Conservation (phyloP, 352 stramenopile genomes). For the Phytophthora sp. region DNA sequence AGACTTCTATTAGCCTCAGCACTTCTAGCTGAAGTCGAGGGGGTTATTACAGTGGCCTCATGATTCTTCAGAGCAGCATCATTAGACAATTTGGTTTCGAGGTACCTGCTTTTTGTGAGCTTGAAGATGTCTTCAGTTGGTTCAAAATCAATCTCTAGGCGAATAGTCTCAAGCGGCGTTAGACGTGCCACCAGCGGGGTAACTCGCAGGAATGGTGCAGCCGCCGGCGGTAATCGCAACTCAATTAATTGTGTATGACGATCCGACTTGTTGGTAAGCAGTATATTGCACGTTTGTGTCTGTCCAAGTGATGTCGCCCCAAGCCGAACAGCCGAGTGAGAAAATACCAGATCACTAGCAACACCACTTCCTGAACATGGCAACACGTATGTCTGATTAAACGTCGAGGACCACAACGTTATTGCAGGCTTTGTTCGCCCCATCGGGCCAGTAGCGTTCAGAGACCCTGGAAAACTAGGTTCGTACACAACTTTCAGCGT, state of each 20-base stretch:
- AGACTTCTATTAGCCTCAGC: slow-evolving; percentile 15
- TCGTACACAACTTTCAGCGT: slow-evolving; percentile 37
- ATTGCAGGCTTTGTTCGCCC: slow-evolving; percentile 18
- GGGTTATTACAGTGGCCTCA: not conserved
- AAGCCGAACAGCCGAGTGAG: slow-evolving; percentile 39
- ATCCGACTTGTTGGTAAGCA: slow-evolving; percentile 43
- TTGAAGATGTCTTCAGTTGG: slow-evolving; percentile 56
- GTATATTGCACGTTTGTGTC: slow-evolving; percentile 36
- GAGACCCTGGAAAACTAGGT: slow-evolving; percentile 22
- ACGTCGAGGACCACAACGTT: slow-evolving; percentile 44
- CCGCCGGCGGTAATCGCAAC: slow-evolving; percentile 34
- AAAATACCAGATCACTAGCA: slow-evolving; percentile 37
- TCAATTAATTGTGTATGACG: slow-evolving; percentile 27
- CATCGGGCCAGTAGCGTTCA: slow-evolving; percentile 2
- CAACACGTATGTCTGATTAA: slow-evolving; percentile 28
- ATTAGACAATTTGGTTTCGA: slow-evolving; percentile 1
- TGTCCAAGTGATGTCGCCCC: slow-evolving; percentile 48
- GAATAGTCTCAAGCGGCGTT: slow-evolving; percentile 36
- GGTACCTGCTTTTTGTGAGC: slow-evolving; percentile 21
- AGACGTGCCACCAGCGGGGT: slow-evolving; percentile 74
- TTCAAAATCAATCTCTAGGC: slow-evolving; percentile 87
- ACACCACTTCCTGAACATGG: slow-evolving; percentile 38
- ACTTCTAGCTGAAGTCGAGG: slow-evolving; percentile 12
- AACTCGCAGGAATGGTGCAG: slow-evolving; percentile 46
- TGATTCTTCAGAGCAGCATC: not conserved